Conservation (phyloP, 2,329 filamentous ascomycete species). For the Trichoderma sp. region DNA sequence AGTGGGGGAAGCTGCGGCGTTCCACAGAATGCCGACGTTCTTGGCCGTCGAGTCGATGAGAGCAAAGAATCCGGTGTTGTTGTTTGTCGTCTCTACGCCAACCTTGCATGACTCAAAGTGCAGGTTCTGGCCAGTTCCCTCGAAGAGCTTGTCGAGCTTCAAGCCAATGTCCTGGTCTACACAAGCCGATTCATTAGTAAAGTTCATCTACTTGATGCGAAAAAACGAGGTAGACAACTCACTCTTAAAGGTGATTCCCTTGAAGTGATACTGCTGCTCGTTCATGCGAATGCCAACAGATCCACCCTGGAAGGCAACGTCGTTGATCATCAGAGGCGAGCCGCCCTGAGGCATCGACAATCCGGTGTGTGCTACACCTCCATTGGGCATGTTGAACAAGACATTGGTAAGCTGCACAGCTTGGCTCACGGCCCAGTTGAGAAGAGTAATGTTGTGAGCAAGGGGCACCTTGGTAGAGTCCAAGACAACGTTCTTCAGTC, state of each 20-base stretch:
- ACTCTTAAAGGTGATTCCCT: conserved; percentile 33
- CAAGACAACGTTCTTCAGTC: conserved; percentile 32
- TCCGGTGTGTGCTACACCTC: conserved; percentile 35
- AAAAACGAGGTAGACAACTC: not conserved
- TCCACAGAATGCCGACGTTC: conserved; percentile 29
- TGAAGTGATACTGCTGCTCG: conserved; percentile 38
- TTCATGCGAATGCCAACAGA: conserved; percentile 32
- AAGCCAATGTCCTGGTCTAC: conserved; percentile 29
- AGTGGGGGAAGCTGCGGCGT: conserved; percentile 27
- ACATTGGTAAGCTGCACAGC: conserved; percentile 32
- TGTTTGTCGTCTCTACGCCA: conserved; percentile 31
- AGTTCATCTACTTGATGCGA: not conserved
- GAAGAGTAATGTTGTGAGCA: conserved; percentile 24
- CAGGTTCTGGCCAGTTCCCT: conserved; percentile 31
- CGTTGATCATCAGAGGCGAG: conserved; percentile 33
- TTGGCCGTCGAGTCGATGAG: conserved; percentile 33
- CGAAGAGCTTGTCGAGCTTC: conserved; percentile 28
- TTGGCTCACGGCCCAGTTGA: conserved; percentile 36
- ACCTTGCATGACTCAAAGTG: conserved; percentile 31
- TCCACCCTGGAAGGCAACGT: conserved; percentile 35
- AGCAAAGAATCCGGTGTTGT: conserved; percentile 29
- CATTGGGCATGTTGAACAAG: conserved; percentile 35
- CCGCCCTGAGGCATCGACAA: conserved; percentile 37
- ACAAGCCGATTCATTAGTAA: not conserved
- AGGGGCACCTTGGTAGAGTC: conserved; percentile 28